phyloP scores from a whole-genome alignment of 306 rosid genomes.

The Canavalia gladiata region DNA sequence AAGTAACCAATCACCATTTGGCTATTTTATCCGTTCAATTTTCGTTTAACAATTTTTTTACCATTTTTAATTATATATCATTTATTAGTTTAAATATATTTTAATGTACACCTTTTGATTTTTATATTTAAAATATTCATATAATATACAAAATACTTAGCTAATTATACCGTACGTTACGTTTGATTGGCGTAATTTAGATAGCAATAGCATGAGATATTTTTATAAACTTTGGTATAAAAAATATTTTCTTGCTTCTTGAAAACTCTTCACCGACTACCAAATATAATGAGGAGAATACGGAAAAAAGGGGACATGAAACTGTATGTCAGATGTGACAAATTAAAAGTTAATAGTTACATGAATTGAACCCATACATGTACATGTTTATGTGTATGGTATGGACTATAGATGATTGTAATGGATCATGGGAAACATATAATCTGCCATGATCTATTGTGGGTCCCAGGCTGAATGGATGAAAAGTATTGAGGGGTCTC shows the following conservation, averaged over 20 bases:
- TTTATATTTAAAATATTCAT: neutral
- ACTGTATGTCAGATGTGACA: neutral
- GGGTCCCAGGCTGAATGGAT: constrained; percentile 32
- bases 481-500: constrained; percentile 22
- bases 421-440: constrained; percentile 3
- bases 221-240: neutral
- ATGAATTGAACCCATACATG: neutral
- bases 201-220: neutral
- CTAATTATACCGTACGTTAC: neutral
- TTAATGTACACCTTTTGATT: no score
- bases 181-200: neutral
- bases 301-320: neutral
- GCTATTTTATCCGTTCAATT: no score
- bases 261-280: neutral
- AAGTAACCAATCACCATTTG: no score
- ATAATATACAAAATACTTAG: neutral
- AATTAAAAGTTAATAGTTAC: neutral
- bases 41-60: no score
- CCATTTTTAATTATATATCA: no score
- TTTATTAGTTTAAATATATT: no score
- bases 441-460: constrained; percentile 35
- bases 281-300: neutral
- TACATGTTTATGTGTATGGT: constrained; percentile 5
- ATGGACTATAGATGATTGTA: constrained; percentile 9
- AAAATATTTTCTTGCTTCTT: neutral